Evolutionary conservation across 176 grass and related monocot genomes (phyloP), one percentile per base, ranked within the genome.

Genomic region (Canna indica): DNA sequence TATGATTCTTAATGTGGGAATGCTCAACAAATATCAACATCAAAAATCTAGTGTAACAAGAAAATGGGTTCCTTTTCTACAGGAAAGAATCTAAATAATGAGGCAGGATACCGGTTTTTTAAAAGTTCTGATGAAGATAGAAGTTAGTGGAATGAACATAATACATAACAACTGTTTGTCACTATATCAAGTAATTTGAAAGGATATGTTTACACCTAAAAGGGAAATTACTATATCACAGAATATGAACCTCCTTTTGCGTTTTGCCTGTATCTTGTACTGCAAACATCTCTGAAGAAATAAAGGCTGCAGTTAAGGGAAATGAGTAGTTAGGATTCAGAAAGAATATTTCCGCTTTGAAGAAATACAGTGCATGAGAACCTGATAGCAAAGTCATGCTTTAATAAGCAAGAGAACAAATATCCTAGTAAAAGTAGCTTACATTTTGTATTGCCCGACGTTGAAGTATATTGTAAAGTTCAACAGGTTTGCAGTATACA

Each of bases 261-360:
- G 76, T 72, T 82, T 91, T 38, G 85, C 83, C 9, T 81, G 74
- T 76, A 86, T 88, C 74, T 83, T 96, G 82, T 96, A 96, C 65
- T 36, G 57, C 64, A 96, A 86, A 58, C 71, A 76, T 87, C 92
- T 91, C 78, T 86, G 88, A 86, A 91, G 88, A 76, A 84, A 89
- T 66, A 33, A 70, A 20, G 92, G 92, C 92, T 96, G 83, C 75
- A 91, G 42, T 76, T 27, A 76, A 62, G 47, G 3, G n/a, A 34
- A 69, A 62, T 47, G 73, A 60, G 27, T 75, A 47, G 57, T 56
- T 72, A 74, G 73, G 74, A 58, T 32, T 8, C 30, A 50, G 30
- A 44, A 44, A 8, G 13, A 44, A 44, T 44, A 39, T 3, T 44
- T 1, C 41, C 3, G 7, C 41, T 44, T 44, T 44, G 3, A 44